Evolutionary conservation across 2,329 filamentous ascomycete genomes (phyloP), one percentile per base, ranked within the genome.

Genomic region (Fusarium continuum): DNA sequence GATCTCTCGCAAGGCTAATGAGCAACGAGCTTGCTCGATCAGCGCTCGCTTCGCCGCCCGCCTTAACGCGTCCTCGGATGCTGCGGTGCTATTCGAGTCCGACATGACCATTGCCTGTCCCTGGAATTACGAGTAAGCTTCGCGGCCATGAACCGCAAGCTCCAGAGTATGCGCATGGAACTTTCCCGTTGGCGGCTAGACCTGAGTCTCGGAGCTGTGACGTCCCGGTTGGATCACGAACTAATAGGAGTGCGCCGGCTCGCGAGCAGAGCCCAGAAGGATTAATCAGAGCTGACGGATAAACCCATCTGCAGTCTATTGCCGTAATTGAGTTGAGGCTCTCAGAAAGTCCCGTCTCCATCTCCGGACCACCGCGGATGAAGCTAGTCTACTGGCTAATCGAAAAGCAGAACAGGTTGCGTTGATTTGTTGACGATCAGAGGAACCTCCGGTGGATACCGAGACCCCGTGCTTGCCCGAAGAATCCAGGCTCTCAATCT

Each of bases 311-410:
- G 22, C 16, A 38, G 40, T 40, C 35, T 64, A 66, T 66, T 60
- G 26, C 63, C 63, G 55, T 46, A 32, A 49, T 60, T 70, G 67
- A 57, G 54, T 52, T n/a, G n/a, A 55, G 59, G 55, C 59, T 65
- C 67, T 55, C 44, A 20, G 41, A 34, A 54, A 45, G 45, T 31
- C 49, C 61, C 58, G 44, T 60, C 40, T n/a, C n/a, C n/a, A n/a
- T n/a, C 41, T 25, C 34, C 34, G 19, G 52, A 32, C 32, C 32
- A 48, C 29, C 35, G 44, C 17, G 20, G 23, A 28, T 29, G 19
- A 40, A 55, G 48, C 48, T 60, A 64, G 57, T 55, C 40, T 43
- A 35, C 40, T 49, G 31, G 35, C 51, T 57, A 65, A 62, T 38
- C 47, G 32, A 23, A 43, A 52, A 53, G 48, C 34, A 63, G 39